Base-by-base conservation (phyloP, 805 yeast species). In the Yarrowia bubula region DNA sequence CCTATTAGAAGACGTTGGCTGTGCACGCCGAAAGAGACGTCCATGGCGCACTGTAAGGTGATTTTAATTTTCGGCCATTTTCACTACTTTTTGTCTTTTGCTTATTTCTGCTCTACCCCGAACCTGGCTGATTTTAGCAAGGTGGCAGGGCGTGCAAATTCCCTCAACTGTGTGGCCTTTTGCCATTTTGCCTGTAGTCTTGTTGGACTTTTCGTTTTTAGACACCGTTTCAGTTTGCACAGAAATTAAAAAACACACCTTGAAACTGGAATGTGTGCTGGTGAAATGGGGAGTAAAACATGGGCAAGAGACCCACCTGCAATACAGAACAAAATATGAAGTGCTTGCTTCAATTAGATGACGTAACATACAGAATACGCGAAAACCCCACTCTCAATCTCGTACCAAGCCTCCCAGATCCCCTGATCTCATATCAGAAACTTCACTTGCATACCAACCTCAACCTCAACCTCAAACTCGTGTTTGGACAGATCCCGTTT, bases 81-180 rank as follows among this genome's bases (percentile, higher is more conserved):
- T 38, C 15, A 15, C n/a, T 15, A 5, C n/a, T 38, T 28, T 28
- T 28, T n/a, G 37, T 33, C 31, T 48, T 41, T 15, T 41, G 18
- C 13, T 15, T 46, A 15, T 32, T 28, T 44, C 50, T 11, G 15
- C 17, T 6, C 51, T 11, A 31, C n/a, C 32, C 28, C 11, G 39
- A 17, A 13, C 32, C 39, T 11, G 8, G 8, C 15, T 1, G 22
- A 15, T 11, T 47, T 17, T 35, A 10, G 39, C 53, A 32, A 47
- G 10, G 17, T 17, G 28, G 39, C 53, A 35, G 41, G 55, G 55
- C 55, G 55, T 48, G 31, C 32, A 48, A 48, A 48, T 48, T 48
- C 41, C 55, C 55, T 35, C 55, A 48, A 35, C 11, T 35, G 41
- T 35, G 41, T 33, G 53, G 22, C 8, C 39, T 47, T 32, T 32